Evolutionary conservation across 192 early-diverging fungal genomes (phyloP).

Genomic region (Linnemannia schmuckeri): DNA sequence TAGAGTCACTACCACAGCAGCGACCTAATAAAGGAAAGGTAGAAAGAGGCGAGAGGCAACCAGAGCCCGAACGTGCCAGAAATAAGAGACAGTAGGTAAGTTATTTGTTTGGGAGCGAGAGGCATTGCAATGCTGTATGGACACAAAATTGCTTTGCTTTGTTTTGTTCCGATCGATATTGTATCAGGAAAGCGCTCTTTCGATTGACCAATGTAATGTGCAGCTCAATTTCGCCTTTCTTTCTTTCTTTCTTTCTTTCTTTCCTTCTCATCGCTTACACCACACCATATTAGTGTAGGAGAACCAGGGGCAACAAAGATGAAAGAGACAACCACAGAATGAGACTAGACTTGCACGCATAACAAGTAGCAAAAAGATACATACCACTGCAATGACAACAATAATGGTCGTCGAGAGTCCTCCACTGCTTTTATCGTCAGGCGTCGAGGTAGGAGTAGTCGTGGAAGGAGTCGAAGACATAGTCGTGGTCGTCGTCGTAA

Average conservation of each 20-base stretch:
- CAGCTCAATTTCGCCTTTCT: too few species aligned
- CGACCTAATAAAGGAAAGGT: slow-evolving; percentile 18
- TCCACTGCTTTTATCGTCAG: not conserved
- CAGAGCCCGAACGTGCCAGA: too few species aligned
- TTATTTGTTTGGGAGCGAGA: too few species aligned
- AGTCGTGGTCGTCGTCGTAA: slow-evolving; percentile 34
- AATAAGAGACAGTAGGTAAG: too few species aligned
- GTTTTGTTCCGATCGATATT: too few species aligned
- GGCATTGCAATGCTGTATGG: too few species aligned
- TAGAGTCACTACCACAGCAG: slow-evolving; percentile 21
- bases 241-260: not conserved
- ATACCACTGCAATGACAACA: slow-evolving; percentile 48
- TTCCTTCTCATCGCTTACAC: not conserved
- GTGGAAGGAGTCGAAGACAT: slow-evolving; percentile 19
- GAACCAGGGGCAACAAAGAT: too few species aligned
- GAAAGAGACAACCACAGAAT: too few species aligned
- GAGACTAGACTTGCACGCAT: not conserved
- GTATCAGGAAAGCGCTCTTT: too few species aligned
- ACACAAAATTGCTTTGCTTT: too few species aligned
- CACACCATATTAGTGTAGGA: too few species aligned
- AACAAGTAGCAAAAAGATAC: not conserved
- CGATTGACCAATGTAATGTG: too few species aligned
- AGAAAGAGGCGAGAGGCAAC: not conserved
- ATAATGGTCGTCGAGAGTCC: slow-evolving; percentile 32
- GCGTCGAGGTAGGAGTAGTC: not conserved